These are phyloP conservation scores for Ceratobasidium sp. DNA, from an alignment of 1,284 basidiomycete genomes.

Conservation along the genomic window DNA sequence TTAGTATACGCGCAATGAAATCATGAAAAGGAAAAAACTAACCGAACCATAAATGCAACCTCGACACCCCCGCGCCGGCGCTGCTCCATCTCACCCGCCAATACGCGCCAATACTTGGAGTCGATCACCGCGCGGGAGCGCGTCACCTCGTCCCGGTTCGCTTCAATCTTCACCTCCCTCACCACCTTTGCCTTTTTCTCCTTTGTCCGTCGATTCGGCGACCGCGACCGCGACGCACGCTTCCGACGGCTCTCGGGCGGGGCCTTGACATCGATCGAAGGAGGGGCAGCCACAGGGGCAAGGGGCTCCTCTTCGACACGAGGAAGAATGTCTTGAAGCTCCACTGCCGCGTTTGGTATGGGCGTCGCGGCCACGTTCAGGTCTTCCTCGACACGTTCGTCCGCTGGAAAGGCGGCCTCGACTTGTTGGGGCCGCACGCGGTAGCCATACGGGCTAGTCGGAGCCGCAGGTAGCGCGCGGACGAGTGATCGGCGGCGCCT, in stretches of 20 bases:
- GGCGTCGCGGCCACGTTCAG: slow-evolving; percentile 18
- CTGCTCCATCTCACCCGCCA: slow-evolving; percentile 34
- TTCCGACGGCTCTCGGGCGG: slow-evolving; percentile 1
- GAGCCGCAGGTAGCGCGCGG: slow-evolving; percentile 16
- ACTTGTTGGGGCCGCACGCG: slow-evolving; percentile 33
- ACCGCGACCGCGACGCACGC: slow-evolving; percentile 22
- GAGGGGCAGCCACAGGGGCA: not conserved
- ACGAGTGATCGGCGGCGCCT: slow-evolving; percentile 16
- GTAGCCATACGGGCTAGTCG: slow-evolving; percentile 38
- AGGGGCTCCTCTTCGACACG: not conserved
- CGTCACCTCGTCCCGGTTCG: slow-evolving; percentile 16
- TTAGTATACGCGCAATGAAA: not conserved
- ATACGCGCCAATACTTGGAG: slow-evolving; percentile 37
- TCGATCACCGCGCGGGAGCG: slow-evolving; percentile 23
- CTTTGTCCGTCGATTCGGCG: slow-evolving; percentile 6
- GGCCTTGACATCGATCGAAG: slow-evolving; percentile 22
- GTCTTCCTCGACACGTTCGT: slow-evolving; percentile 14
- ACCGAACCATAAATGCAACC: slow-evolving; percentile 37
- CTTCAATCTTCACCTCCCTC: not conserved
- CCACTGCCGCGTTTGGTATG: not conserved
- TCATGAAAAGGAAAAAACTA: not conserved
- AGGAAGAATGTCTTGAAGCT: not conserved
- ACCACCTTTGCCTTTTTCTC: not conserved
- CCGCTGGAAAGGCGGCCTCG: slow-evolving; percentile 13
- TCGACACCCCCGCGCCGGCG: slow-evolving; percentile 28